These are phyloP conservation scores for Tieghemostelium lacteum DNA, from an alignment of 78 protist species.

Conservation along the genomic window DNA sequence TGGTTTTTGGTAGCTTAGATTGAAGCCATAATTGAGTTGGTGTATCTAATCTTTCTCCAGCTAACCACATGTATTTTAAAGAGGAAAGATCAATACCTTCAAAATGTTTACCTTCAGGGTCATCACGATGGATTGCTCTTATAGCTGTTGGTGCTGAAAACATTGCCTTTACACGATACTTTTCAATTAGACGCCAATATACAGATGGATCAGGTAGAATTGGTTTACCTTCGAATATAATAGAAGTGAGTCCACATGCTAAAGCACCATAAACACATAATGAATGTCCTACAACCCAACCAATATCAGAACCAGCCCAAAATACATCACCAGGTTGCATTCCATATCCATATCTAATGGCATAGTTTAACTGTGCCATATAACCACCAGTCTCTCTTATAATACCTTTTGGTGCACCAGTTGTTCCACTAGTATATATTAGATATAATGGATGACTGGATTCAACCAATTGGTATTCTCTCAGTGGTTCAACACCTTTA, in stretches of 20 bases:
- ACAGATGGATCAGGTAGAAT: slow-evolving; percentile 78
- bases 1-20: background rate
- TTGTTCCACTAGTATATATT: slow-evolving; percentile 95
- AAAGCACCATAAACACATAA: slow-evolving; percentile 58
- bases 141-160: slow-evolving; percentile 88
- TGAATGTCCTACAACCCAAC: slow-evolving; percentile 85
- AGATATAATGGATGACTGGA: slow-evolving; percentile 90
- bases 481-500: background rate
- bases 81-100: slow-evolving; percentile 32
- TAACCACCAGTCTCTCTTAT: slow-evolving; percentile 75
- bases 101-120: slow-evolving; percentile 56
- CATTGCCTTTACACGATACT: slow-evolving; percentile 44
- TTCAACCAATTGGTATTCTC: slow-evolving; percentile 67
- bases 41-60: slow-evolving; percentile 79
- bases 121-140: slow-evolving; percentile 78
- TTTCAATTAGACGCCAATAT: slow-evolving; percentile 63
- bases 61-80: slow-evolving; percentile 43
- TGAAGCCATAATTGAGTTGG: slow-evolving; percentile 19
- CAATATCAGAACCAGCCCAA: slow-evolving; percentile 76
- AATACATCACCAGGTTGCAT: slow-evolving; percentile 62
- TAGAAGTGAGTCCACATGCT: slow-evolving; percentile 51
- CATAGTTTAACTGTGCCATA: slow-evolving; percentile 50
- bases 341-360: slow-evolving; percentile 67
- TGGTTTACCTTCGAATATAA: slow-evolving; percentile 82
- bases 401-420: slow-evolving; percentile 83